A percentile compares a stretch with the other conserved stretches of the same genome.
These are phyloP conservation scores for Hymenoscyphus infarciens DNA, from an alignment of 2,329 filamentous ascomycete species.

Conservation along the genomic window DNA sequence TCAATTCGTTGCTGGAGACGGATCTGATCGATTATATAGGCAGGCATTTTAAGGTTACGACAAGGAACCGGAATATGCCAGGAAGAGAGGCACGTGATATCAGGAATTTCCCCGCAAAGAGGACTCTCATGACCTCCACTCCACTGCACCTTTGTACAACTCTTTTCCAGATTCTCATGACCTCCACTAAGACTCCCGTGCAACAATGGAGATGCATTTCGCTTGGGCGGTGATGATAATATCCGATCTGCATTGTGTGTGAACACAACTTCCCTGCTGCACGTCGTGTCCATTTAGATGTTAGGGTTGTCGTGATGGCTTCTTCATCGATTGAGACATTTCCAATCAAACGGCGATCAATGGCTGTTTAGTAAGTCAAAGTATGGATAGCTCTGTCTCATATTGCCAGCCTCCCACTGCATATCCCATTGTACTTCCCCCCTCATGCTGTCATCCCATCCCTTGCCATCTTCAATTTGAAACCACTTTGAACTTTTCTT, in stretches of 20 bases:
- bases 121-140: neutral
- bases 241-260: neutral
- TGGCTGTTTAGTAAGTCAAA: conserved; percentile 3
- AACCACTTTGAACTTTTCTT: neutral
- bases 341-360: conserved; percentile 11
- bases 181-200: neutral
- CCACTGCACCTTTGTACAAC: neutral
- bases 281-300: conserved; percentile 1
- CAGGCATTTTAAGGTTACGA: neutral
- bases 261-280: conserved; percentile 1
- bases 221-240: neutral
- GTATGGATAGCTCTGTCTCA: neutral
- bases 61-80: neutral
- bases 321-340: neutral
- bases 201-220: neutral
- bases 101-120: neutral
- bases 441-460: neutral
- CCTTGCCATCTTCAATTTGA: neutral
- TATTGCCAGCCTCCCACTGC: neutral
- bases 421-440: conserved; percentile 1
- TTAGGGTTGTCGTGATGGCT: neutral
- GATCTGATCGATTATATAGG: neutral
- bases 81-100: neutral
- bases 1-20: neutral
- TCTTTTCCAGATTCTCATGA: neutral